Conservation (phyloP, 441 rosid genomes). For the Adansonia grandidieri region DNA sequence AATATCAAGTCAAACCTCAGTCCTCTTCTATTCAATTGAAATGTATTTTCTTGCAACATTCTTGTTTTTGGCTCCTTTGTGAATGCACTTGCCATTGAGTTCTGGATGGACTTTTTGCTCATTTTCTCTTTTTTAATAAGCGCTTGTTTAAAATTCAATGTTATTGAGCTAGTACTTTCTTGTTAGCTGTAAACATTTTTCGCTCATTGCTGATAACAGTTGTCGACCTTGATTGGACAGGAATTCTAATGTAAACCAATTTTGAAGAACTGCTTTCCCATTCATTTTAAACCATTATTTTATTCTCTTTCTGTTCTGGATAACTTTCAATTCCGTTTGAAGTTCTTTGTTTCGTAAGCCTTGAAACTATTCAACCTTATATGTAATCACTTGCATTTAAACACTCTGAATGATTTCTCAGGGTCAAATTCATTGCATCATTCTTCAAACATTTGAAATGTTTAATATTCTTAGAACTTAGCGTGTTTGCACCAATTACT, state of each 20-base stretch:
- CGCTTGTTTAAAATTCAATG: constrained; percentile 22
- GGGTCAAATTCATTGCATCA: constrained; percentile 3
- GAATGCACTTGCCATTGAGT: background rate
- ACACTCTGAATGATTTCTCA: constrained; percentile 21
- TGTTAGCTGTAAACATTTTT: constrained; percentile 2
- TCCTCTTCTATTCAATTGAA: constrained; percentile 26
- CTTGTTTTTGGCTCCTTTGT: constrained; percentile 17
- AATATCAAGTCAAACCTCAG: constrained; percentile 34
- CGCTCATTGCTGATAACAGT: background rate
- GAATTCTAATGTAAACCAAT: constrained; percentile 4
- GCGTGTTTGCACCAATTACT: background rate
- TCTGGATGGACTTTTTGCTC: constrained; percentile 23
- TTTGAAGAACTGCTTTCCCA: background rate
- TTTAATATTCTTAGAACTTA: constrained; percentile 19
- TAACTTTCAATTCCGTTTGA: constrained; percentile 5
- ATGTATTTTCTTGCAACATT: constrained; percentile 20
- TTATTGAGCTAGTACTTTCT: constrained; percentile 20
- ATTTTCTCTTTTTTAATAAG: constrained; percentile 8
- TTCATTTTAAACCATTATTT: background rate
- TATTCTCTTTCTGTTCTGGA: constrained; percentile 18
- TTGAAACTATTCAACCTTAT: background rate
- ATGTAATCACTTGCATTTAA: background rate
- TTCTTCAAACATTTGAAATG: constrained; percentile 11
- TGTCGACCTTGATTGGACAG: background rate
- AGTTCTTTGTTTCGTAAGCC: constrained; percentile 17